These are phyloP conservation scores for Lantana camara DNA, from an alignment of 257 asterid genomes.

Conservation along the genomic window DNA sequence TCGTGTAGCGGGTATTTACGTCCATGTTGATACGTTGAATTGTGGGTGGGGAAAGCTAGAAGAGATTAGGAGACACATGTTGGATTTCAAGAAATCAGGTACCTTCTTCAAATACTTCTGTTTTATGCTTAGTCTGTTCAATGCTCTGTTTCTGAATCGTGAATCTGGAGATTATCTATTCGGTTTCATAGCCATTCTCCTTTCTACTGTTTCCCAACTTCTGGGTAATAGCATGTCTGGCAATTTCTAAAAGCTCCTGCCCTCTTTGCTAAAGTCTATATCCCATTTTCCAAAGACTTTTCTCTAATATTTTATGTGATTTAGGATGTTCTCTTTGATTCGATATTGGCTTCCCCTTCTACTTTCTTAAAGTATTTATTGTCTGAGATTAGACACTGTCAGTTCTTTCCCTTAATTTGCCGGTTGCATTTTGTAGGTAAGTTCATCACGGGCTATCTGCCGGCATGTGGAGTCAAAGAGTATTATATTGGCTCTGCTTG, in stretches of 20 bases:
- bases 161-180: background rate
- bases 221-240: background rate
- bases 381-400: slow-evolving; percentile 17
- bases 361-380: background rate
- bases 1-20: slow-evolving; percentile 67
- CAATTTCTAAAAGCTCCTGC: background rate
- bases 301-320: no score
- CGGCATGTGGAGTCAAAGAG: slow-evolving; percentile 71
- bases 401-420: slow-evolving; percentile 16
- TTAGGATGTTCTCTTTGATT: background rate
- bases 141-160: background rate
- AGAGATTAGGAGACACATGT: slow-evolving; percentile 71
- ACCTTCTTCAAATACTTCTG: no score
- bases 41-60: slow-evolving; percentile 91
- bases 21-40: slow-evolving; percentile 62
- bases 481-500: slow-evolving; percentile 71
- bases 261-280: background rate
- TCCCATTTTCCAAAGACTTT: background rate
- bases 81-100: slow-evolving; percentile 78
- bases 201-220: background rate
- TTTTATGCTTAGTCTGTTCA: background rate
- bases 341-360: background rate
- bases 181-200: background rate
- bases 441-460: slow-evolving; percentile 56
- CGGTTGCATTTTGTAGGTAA: slow-evolving; percentile 50